Conservation (phyloP, 805 yeast genomes). For the Sungouiozyma intestinalis region DNA sequence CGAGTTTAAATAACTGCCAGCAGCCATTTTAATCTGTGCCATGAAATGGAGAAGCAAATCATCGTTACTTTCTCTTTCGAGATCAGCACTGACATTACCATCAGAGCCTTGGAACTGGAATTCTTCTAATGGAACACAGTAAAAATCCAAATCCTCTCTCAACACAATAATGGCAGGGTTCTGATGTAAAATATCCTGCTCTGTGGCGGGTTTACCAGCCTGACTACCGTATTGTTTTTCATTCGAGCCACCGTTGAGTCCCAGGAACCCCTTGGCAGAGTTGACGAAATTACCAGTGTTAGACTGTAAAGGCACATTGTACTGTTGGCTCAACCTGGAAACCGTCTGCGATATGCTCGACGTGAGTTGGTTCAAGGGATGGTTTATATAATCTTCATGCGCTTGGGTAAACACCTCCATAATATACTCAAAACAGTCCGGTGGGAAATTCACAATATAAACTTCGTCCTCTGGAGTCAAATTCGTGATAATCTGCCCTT, state of each 20-base stretch:
- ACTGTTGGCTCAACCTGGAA: not conserved
- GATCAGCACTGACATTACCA: conserved; percentile 32
- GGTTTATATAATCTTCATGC: conserved; percentile 42
- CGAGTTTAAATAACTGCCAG: conserved; percentile 53
- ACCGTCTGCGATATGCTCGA: conserved; percentile 17
- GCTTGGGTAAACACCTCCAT: conserved; percentile 62
- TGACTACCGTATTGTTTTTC: not conserved
- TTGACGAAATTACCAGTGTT: conserved; percentile 11
- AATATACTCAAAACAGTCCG: conserved; percentile 77
- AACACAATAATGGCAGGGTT: conserved; percentile 88
- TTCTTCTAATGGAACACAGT: conserved; percentile 55
- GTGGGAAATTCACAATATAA: conserved; percentile 68
- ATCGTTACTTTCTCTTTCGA: conserved; percentile 28
- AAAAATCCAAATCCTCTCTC: conserved; percentile 89
- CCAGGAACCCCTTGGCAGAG: conserved; percentile 23
- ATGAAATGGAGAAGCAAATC: conserved; percentile 37
- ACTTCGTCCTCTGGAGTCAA: conserved; percentile 73
- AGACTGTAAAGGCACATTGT: not conserved
- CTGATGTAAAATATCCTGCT: conserved; percentile 56
- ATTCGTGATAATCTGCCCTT: conserved; percentile 69
- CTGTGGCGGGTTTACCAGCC: conserved; percentile 13
- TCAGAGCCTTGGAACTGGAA: conserved; percentile 30
- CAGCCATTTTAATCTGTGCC: conserved; percentile 57
- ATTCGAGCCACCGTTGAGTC: conserved; percentile 5
- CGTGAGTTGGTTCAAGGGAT: conserved; percentile 31